Evolutionary conservation across 306 rosid species (phyloP), one percentile per base, ranked within the genome.

Genomic region (Quercus glauca): DNA sequence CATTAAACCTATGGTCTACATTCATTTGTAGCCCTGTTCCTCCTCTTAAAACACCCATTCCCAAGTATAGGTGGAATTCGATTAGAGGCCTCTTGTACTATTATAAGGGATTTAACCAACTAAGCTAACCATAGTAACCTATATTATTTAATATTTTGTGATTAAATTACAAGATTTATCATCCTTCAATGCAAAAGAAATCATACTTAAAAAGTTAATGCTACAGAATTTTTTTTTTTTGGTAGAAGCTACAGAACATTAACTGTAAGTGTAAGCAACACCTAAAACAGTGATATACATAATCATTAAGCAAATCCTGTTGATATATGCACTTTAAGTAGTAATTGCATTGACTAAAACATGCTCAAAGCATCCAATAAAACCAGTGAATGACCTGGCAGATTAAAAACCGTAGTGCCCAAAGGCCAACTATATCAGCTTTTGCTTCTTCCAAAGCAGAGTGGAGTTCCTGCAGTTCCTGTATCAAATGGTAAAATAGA

Each of bases 341-440:
- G 37, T 5, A 28, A n/a, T 19, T 41, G 72, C 53, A 61, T 43
- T 55, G 18, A 12, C 20, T 33, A 15, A 64, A 64, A 20, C 55
- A 26, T 26, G 55, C 41, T 28, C 20, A 74, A 68, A 73, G 35
- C 65, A 33, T 29, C 35, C 76, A 60, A 55, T 37, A 55, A 58
- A 76, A 57, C 65, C 45, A 45, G 51, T 37, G 52, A 73, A 85
- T 56, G 59, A 94, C 98, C 96, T 95, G 87, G 73, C 79, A 52
- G 86, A 88, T 86, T 77, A 95, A 81, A 81, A 91, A 95, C 82
- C 80, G 86, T 82, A 95, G 80, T 45, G 97, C 98, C 99, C 98
- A 92, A 33, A 95, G 96, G 77, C 99, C 99, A 71, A 95, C 99
- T 79, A 95, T 92, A 78, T 95, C 98, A 78, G 98, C 99, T 87